Conservation (phyloP, 305 asterid genomes). For the Fraxinus platypoda region DNA sequence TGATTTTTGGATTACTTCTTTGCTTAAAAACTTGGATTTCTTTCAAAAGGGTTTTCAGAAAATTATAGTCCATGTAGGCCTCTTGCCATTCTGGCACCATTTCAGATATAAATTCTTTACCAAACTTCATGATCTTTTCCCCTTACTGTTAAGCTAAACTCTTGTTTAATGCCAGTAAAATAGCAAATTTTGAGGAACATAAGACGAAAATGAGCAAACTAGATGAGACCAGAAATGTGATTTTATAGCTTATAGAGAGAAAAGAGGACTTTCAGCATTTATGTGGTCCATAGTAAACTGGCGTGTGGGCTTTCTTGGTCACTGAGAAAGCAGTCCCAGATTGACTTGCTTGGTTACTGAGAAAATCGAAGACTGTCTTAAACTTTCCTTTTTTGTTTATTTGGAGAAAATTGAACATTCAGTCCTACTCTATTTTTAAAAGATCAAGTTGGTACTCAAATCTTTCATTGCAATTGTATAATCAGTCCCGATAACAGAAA, state of each 20-base stretch:
- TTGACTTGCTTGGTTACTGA: not conserved
- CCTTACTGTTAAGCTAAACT: not conserved
- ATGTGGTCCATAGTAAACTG: conserved; percentile 11
- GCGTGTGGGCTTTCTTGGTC: conserved; percentile 4
- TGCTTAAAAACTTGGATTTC: conserved; percentile 36
- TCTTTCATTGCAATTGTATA: not conserved
- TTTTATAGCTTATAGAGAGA: not conserved
- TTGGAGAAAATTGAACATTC: not conserved
- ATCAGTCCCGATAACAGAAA: not conserved
- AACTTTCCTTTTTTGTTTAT: no score
- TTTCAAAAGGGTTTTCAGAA: conserved; percentile 32
- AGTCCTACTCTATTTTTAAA: no score
- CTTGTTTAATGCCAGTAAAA: not conserved
- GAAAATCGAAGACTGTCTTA: not conserved
- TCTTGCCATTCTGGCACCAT: conserved; percentile 64
- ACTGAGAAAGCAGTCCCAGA: not conserved
- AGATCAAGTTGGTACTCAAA: not conserved
- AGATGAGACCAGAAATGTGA: not conserved
- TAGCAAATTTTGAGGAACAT: not conserved
- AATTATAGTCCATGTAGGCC: conserved; percentile 42
- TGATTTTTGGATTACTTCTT: conserved; percentile 5
- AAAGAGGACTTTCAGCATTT: not conserved
- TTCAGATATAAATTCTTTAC: conserved; percentile 47
- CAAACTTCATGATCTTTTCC: conserved; percentile 40
- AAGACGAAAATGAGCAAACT: not conserved